Conservation (phyloP, 768 basidiomycete genomes). For the Termitomyces sp. region DNA sequence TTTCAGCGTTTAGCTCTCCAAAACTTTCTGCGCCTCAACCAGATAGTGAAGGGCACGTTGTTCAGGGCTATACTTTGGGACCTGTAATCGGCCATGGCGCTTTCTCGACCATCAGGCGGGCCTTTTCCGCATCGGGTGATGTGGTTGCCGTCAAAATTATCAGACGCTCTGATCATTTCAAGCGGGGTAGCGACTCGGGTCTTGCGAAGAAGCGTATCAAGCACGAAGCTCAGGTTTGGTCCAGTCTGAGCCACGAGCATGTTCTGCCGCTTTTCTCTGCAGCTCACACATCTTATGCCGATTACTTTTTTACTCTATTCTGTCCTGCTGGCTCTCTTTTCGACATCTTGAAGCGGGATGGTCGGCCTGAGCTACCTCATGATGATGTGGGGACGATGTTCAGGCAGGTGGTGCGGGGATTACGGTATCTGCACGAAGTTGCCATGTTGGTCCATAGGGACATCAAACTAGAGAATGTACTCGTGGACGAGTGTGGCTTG, state of each 20-base stretch:
- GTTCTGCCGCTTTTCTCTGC: slow-evolving; percentile 77
- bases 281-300: slow-evolving; percentile 53
- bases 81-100: slow-evolving; percentile 73
- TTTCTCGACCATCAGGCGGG: slow-evolving; percentile 76
- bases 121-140: slow-evolving; percentile 54
- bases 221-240: slow-evolving; percentile 71
- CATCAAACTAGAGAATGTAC: slow-evolving; percentile 94
- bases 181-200: slow-evolving; percentile 38
- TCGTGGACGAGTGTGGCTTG: slow-evolving; percentile 84
- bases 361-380: slow-evolving; percentile 58
- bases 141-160: slow-evolving; percentile 84
- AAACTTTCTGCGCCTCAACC: slow-evolving; percentile 29
- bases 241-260: slow-evolving; percentile 75
- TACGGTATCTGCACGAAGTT: slow-evolving; percentile 78
- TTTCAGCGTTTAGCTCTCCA: slow-evolving; percentile 54
- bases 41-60: slow-evolving; percentile 61
- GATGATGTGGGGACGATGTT: slow-evolving; percentile 85
- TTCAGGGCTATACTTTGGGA: slow-evolving; percentile 74
- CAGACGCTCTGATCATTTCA: slow-evolving; percentile 48
- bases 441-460: slow-evolving; percentile 85
- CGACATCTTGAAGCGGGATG: slow-evolving; percentile 73
- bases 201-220: slow-evolving; percentile 51
- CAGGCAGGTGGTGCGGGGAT: slow-evolving; percentile 75
- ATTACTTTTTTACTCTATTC: slow-evolving; percentile 77
- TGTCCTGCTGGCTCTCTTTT: slow-evolving; percentile 85